Evolutionary conservation across 371 early-diverging fungal genomes (phyloP).

Genomic region (Rhizopus delemar): DNA sequence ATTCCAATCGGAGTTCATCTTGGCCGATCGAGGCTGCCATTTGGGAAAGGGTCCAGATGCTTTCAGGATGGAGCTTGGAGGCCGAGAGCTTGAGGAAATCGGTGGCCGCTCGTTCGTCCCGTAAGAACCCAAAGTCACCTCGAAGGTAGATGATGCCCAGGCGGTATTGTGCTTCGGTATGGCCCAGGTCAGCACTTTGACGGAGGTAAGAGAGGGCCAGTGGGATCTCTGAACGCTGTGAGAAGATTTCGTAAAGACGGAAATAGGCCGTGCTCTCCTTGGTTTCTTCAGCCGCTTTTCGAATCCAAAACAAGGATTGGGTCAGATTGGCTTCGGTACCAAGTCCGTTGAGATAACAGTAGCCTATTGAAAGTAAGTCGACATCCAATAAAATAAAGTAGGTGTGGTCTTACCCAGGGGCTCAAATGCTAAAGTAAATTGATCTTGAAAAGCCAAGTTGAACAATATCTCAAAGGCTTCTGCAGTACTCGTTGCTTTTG

Average conservation of each 20-base stretch:
- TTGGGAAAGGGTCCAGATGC: slow-evolving; percentile 41
- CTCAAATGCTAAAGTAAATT: slow-evolving; percentile 33
- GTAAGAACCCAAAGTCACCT: slow-evolving; percentile 20
- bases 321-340: slow-evolving; percentile 24
- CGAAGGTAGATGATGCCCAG: slow-evolving; percentile 30
- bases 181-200: slow-evolving; percentile 37
- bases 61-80: slow-evolving; percentile 29
- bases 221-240: slow-evolving; percentile 6
- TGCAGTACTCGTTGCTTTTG: slow-evolving; percentile 3
- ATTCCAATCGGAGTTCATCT: slow-evolving; percentile 31
- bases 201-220: slow-evolving; percentile 27
- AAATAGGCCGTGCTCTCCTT: slow-evolving; percentile 35
- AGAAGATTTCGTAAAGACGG: slow-evolving; percentile 31
- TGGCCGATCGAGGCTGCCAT: slow-evolving; percentile 36
- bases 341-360: slow-evolving; percentile 34
- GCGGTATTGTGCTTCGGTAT: slow-evolving; percentile 44
- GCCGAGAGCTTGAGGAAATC: slow-evolving; percentile 40
- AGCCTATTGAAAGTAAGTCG: slow-evolving; percentile 17
- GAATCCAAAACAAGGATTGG: slow-evolving; percentile 36
- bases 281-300: slow-evolving; percentile 29
- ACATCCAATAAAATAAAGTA: background rate
- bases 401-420: slow-evolving; percentile 9
- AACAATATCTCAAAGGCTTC: slow-evolving; percentile 35
- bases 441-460: slow-evolving; percentile 27
- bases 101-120: slow-evolving; percentile 32